Percentiles rank a stretch among this genome's conserved stretches.
phyloP scores from a whole-genome alignment of 495 filamentous ascomycete genomes.

The Xylaria sp. region DNA sequence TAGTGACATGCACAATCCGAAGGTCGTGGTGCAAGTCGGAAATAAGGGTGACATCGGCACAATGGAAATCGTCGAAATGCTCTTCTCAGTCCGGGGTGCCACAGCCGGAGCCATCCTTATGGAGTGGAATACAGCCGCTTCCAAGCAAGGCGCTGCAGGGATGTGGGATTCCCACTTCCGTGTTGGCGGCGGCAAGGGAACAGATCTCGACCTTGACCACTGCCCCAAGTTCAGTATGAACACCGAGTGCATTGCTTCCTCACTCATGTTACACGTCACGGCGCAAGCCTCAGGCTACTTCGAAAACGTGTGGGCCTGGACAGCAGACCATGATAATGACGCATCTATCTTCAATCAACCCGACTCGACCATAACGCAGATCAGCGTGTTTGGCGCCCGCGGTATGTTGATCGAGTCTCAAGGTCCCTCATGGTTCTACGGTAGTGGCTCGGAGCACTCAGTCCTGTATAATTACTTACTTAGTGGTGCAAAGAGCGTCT shows the following conservation, averaged over 20 bases:
- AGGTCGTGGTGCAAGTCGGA: constrained; percentile 59
- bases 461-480: constrained; percentile 86
- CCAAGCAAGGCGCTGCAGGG: constrained; percentile 24
- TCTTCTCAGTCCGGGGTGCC: constrained; percentile 39
- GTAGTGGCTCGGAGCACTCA: constrained; percentile 81
- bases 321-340: constrained; percentile 63
- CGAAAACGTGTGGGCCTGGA: constrained; percentile 69
- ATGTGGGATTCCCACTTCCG: constrained; percentile 31
- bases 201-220: constrained; percentile 64
- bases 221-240: constrained; percentile 57
- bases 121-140: constrained; percentile 41
- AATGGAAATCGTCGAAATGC: constrained; percentile 58
- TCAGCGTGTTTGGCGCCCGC: constrained; percentile 86
- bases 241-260: constrained; percentile 58
- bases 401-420: constrained; percentile 74
- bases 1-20: constrained; percentile 49
- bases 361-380: constrained; percentile 61
- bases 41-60: constrained; percentile 55
- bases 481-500: constrained; percentile 75
- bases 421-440: constrained; percentile 70
- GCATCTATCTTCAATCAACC: constrained; percentile 56
- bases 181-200: constrained; percentile 64
- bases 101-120: constrained; percentile 44
- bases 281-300: constrained; percentile 50
- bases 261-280: constrained; percentile 51